Evolutionary conservation across 2,329 filamentous ascomycete genomes (phyloP), one percentile per base, ranked within the genome.

Genomic region (Aotearoamyces nothofagi): DNA sequence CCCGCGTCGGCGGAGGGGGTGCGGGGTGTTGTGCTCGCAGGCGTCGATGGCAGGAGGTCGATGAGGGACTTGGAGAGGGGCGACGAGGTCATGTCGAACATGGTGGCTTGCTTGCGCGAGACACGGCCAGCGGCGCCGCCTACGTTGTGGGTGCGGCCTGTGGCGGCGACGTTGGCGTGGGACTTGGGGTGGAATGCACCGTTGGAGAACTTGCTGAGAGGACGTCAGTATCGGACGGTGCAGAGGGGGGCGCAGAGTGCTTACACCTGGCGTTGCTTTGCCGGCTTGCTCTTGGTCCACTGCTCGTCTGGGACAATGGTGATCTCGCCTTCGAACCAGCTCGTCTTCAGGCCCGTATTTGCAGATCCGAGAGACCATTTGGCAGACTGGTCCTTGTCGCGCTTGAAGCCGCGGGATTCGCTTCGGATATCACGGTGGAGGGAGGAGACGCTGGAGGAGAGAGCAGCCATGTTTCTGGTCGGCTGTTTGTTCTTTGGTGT

Each of bases 371-470:
- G 29, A 23, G 25, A 29, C 47, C 45, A 50, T 33, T 50, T 50
- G 31, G 36, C 24, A 28, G 24, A 29, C 16, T 45, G 38, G 26
- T 49, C 43, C 24, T 43, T 47, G 24, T 46, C 42, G 23, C 46
- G 44, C 36, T 49, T 49, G 38, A 36, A 49, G 12, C 30, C 24
- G 10, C 39, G 32, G 13, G 39, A 33, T 4, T 34, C 35, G 8
- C 45, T 46, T n/a, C 47, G 45, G 31, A 50, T 42, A 33, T 50
- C 46, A 19, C 39, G 37, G 27, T 34, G 35, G n/a, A n/a, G n/a
- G n/a, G n/a, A n/a, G n/a, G 17, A 22, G n/a, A n/a, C n/a, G n/a
- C n/a, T n/a, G n/a, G n/a, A n/a, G n/a, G n/a, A n/a, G n/a, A n/a
- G n/a, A n/a, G n/a, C n/a, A n/a, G n/a, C n/a, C n/a, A n/a, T n/a